Evolutionary conservation across 768 basidiomycete genomes (phyloP), one percentile per base, ranked within the genome.

Genomic region (Boletus rufocinnamomeus): DNA sequence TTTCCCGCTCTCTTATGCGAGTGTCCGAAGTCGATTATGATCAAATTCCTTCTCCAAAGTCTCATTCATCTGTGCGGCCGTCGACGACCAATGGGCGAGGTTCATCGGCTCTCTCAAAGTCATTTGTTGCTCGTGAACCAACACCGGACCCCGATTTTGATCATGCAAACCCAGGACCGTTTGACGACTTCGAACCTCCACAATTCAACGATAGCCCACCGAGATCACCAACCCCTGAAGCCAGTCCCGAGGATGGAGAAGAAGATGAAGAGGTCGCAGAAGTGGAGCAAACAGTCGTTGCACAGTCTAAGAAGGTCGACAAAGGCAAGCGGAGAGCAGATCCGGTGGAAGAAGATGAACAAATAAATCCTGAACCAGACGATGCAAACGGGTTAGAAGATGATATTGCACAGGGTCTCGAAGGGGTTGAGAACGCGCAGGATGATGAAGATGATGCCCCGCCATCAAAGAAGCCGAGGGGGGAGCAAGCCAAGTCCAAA

Each of bases 21-120:
- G 76, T 76, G 2, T 82, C 84, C 17, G 79, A 79, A n/a, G 67
- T 85, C 19, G 80, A 85, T 64, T 88, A 84, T 63, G 86, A 88
- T 70, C 70, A 78, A 48, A 77, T 87, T 1, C 87, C 87, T 2
- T 87, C 87, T 14, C 86, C 86, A 9, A 80, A 77, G 8, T 70
- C 73, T 8, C 70, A 71, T 28, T 47, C 30, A 3, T 61, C 67
- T 13, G 65, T 64, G 16, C 79, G 76, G 37, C 68, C 70, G 47
- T 70, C 74, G 7, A 59, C 69, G 35, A 55, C 63, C 25, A 74
- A 75, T 48, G 72, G 75, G 3, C 77, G 74, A 11, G 70, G 75
- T 72, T 6, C 75, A 56, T 75, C 74, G 1, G 47, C 62, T 3
- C 71, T 74, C 34, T 66, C 69, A 28, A 80, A 57, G 66, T 71